Evolutionary conservation across 2,329 filamentous ascomycete genomes (phyloP).

Genomic region (Xylariaceae sp.): DNA sequence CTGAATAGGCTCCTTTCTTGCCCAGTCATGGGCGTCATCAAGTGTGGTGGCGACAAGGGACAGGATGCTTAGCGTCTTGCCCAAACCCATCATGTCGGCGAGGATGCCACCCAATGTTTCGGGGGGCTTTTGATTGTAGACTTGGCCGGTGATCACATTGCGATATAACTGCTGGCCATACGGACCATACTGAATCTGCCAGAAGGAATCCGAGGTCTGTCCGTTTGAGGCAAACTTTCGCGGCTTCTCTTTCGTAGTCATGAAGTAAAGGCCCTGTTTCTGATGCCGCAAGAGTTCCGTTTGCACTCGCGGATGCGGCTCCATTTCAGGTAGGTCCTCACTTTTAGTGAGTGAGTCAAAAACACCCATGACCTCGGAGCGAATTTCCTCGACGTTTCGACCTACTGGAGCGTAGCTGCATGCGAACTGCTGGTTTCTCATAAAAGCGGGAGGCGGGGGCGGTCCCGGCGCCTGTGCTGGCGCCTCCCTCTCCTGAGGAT

Average conservation of each 20-base stretch:
- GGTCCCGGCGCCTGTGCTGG: constrained; percentile 41
- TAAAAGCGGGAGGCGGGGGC: constrained; percentile 29
- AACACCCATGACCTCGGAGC: constrained; percentile 75
- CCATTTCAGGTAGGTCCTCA: constrained; percentile 69
- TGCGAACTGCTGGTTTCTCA: constrained; percentile 29
- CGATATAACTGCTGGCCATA: constrained; percentile 59
- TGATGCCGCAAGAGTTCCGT: constrained; percentile 77
- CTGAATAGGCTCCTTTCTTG: constrained; percentile 46
- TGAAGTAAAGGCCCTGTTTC: constrained; percentile 83
- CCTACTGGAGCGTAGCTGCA: constrained; percentile 30
- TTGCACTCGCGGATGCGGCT: constrained; percentile 56
- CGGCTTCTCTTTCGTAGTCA: constrained; percentile 70
- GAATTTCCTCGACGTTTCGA: constrained; percentile 79
- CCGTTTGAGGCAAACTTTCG: constrained; percentile 52
- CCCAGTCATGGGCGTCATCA: constrained; percentile 59
- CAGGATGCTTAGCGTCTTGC: constrained; percentile 80
- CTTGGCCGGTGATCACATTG: constrained; percentile 79
- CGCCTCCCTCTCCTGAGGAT: constrained; percentile 62
- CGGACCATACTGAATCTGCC: constrained; percentile 55
- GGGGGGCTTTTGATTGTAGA: constrained; percentile 53
- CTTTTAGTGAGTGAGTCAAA: constrained; percentile 78
- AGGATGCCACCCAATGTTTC: constrained; percentile 69
- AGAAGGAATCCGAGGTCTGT: constrained; percentile 66
- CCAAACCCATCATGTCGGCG: constrained; percentile 85
- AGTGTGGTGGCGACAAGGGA: constrained; percentile 67